Percentiles rank a stretch among this genome's conserved stretches.
phyloP scores from a whole-genome alignment of 163 green algal genomes.

The Volvox carteri region DNA sequence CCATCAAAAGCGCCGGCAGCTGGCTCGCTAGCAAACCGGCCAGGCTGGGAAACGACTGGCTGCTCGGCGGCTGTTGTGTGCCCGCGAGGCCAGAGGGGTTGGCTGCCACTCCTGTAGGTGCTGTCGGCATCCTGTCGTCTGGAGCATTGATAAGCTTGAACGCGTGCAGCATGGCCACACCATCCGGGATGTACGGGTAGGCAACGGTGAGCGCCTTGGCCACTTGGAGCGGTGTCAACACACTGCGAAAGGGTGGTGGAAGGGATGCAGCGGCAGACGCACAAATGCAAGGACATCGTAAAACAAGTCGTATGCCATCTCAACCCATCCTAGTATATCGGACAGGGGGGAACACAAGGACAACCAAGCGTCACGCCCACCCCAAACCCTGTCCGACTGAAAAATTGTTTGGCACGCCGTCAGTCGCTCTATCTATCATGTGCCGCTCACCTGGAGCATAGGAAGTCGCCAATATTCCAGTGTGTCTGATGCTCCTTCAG shows the following conservation, averaged over 20 bases:
- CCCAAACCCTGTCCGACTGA: too few species aligned
- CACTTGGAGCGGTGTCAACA: conserved; percentile 40
- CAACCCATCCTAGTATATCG: too few species aligned
- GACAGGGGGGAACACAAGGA: too few species aligned
- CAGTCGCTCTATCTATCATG: too few species aligned
- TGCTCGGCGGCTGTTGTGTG: background rate
- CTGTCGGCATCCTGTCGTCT: background rate
- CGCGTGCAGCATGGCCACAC: conserved; percentile 40
- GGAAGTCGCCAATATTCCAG: conserved; percentile 37
- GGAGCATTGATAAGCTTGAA: conserved; percentile 14
- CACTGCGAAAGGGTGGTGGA: background rate
- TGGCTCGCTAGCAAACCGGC: background rate
- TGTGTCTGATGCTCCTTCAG: conserved; percentile 43
- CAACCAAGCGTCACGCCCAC: too few species aligned
- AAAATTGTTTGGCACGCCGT: too few species aligned
- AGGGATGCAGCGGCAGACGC: too few species aligned
- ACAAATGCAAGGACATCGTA: too few species aligned
- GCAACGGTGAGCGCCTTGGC: conserved; percentile 14
- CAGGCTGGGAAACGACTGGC: conserved; percentile 13
- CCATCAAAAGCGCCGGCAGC: background rate
- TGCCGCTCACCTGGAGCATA: conserved; percentile 43
- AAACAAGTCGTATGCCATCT: too few species aligned
- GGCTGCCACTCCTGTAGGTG: too few species aligned
- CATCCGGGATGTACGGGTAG: conserved; percentile 42
- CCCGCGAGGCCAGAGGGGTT: too few species aligned